These are phyloP conservation scores for Asclepias syriaca DNA, from an alignment of 257 asterid genomes.

Conservation along the genomic window DNA sequence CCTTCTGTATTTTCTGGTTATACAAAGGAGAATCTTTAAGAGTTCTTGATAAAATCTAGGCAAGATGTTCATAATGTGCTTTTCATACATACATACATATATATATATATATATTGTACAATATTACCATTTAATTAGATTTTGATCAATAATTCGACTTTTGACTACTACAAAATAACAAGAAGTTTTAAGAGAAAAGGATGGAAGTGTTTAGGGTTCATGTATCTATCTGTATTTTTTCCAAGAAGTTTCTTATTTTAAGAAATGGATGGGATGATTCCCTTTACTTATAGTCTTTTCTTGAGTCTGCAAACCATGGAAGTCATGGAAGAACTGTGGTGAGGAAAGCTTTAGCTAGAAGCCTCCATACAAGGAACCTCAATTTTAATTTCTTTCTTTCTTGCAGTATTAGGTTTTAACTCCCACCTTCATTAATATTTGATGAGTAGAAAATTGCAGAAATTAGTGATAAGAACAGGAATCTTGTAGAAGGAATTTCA, in stretches of 20 bases:
- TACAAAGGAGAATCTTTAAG: neutral
- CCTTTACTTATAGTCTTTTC: neutral
- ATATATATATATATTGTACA: too few species aligned
- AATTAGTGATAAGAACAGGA: neutral
- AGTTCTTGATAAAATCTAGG: neutral
- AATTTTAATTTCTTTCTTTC: neutral
- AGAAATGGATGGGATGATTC: neutral
- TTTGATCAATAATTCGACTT: too few species aligned
- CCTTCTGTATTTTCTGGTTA: constrained; percentile 16
- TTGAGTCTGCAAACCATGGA: neutral
- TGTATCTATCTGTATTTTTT: neutral
- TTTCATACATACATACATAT: too few species aligned
- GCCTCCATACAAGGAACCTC: neutral
- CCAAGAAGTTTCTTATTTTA: neutral
- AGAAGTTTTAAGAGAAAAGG: too few species aligned
- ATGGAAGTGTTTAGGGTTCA: too few species aligned
- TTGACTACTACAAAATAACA: too few species aligned
- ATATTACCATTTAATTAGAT: too few species aligned
- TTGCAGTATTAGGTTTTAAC: constrained; percentile 9
- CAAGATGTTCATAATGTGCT: neutral
- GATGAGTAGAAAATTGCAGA: neutral
- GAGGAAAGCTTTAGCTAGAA: neutral
- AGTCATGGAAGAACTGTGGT: neutral
- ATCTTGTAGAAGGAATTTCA: constrained; percentile 1
- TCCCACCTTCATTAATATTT: constrained; percentile 6